phyloP scores from a whole-genome alignment of 306 rosid genomes.

The Dalbergia cochinchinensis region DNA sequence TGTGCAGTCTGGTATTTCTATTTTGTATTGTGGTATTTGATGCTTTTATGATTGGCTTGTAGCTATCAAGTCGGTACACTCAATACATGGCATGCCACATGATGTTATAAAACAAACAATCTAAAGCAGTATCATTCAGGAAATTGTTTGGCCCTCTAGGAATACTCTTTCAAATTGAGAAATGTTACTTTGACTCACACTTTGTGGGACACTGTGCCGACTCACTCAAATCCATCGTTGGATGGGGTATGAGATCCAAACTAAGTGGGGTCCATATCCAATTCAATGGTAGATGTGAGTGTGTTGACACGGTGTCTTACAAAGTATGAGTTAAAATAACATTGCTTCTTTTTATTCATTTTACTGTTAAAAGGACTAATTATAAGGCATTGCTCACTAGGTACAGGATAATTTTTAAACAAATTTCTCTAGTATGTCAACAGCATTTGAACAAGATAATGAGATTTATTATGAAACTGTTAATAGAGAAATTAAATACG shows the following conservation, averaged over 20 bases:
- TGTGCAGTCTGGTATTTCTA: constrained; percentile 26
- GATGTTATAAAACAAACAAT: constrained; percentile 24
- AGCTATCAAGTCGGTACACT: background rate
- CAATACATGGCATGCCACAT: background rate
- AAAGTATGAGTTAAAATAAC: no score
- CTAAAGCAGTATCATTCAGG: constrained; percentile 23
- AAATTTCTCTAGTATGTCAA: background rate
- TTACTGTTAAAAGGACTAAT: background rate
- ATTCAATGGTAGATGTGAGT: no score
- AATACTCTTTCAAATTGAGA: constrained; percentile 19
- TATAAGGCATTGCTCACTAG: background rate
- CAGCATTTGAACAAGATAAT: background rate
- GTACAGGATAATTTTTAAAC: background rate
- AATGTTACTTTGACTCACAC: no score
- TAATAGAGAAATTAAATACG: constrained; percentile 2
- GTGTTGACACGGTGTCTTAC: no score
- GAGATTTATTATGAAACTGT: constrained; percentile 23
- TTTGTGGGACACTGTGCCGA: no score
- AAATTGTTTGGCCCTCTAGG: background rate
- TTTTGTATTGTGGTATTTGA: background rate
- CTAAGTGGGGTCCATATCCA: no score
- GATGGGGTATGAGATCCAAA: no score
- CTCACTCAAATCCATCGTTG: no score
- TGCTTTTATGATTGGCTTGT: constrained; percentile 5
- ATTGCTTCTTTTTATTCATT: background rate